These are phyloP conservation scores for Microdochium paspali DNA, from an alignment of 2,329 filamentous ascomycete genomes.

Conservation along the genomic window DNA sequence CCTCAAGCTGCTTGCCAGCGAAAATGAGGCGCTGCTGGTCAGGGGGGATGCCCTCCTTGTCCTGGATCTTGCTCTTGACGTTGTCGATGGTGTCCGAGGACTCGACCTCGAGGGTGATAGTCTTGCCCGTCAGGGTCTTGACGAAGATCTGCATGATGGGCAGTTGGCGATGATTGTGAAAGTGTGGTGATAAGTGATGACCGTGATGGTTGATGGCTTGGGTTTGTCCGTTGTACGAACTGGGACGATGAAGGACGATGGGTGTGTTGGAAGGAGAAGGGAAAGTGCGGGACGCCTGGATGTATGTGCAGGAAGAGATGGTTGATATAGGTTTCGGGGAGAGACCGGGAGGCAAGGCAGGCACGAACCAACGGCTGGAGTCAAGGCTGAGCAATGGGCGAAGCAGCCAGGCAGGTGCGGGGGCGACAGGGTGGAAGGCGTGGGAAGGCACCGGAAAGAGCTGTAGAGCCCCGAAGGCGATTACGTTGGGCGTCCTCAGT, in stretches of 20 bases:
- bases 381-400: too few species aligned
- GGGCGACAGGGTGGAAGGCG: constrained; percentile 7
- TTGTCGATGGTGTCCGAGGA: constrained; percentile 76
- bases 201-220: constrained; percentile 1
- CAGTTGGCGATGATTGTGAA: constrained; percentile 13
- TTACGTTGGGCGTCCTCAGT: constrained; percentile 2
- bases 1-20: constrained; percentile 44
- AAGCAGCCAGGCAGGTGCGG: constrained; percentile 8
- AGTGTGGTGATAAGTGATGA: constrained; percentile 6
- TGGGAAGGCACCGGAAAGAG: constrained; percentile 18
- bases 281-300: constrained; percentile 5
- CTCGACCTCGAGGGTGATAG: constrained; percentile 74
- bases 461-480: background rate
- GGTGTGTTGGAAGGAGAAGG: constrained; percentile 6
- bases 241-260: constrained; percentile 5
- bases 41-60: constrained; percentile 82
- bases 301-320: constrained; percentile 14
- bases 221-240: background rate
- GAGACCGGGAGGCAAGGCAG: constrained; percentile 12
- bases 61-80: constrained; percentile 83
- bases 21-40: constrained; percentile 82
- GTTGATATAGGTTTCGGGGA: constrained; percentile 5
- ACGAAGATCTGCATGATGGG: constrained; percentile 93
- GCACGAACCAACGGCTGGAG: constrained; percentile 20
- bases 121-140: constrained; percentile 92